These are phyloP conservation scores for Morella rubra DNA, from an alignment of 306 rosid genomes.

Conservation along the genomic window DNA sequence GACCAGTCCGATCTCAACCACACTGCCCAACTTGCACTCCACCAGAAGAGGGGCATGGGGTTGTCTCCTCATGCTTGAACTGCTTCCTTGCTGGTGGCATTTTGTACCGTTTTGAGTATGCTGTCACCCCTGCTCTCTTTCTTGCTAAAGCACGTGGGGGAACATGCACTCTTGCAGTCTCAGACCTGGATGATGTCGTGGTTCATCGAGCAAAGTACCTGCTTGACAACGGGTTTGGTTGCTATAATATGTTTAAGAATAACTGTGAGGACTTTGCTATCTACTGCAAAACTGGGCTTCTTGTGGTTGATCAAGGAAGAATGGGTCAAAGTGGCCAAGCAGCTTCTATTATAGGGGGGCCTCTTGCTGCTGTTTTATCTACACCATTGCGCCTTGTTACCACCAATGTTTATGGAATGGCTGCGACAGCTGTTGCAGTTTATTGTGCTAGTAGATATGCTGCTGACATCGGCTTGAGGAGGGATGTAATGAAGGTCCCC, in stretches of 20 bases:
- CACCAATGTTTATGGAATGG: slow-evolving; percentile 77
- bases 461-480: slow-evolving; percentile 79
- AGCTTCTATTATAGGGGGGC: slow-evolving; percentile 84
- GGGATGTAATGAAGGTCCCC: slow-evolving; percentile 63
- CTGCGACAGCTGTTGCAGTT: slow-evolving; percentile 59
- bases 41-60: slow-evolving; percentile 53
- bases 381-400: slow-evolving; percentile 70
- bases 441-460: slow-evolving; percentile 89
- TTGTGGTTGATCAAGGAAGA: slow-evolving; percentile 62
- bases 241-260: slow-evolving; percentile 82
- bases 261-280: slow-evolving; percentile 94
- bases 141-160: slow-evolving; percentile 92
- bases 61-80: slow-evolving; percentile 70
- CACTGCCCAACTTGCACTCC: slow-evolving; percentile 59
- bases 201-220: slow-evolving; percentile 79
- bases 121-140: slow-evolving; percentile 68
- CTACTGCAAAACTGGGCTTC: slow-evolving; percentile 89
- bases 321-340: slow-evolving; percentile 92
- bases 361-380: slow-evolving; percentile 79
- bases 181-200: slow-evolving; percentile 56
- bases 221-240: slow-evolving; percentile 78
- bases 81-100: slow-evolving; percentile 88
- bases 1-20: slow-evolving; percentile 48
- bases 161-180: slow-evolving; percentile 80
- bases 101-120: slow-evolving; percentile 81